A percentile compares a stretch with the other conserved stretches of the same genome.
These are phyloP conservation scores for Talaromyces sp. DNA, from an alignment of 2,329 filamentous ascomycete genomes.

Conservation along the genomic window DNA sequence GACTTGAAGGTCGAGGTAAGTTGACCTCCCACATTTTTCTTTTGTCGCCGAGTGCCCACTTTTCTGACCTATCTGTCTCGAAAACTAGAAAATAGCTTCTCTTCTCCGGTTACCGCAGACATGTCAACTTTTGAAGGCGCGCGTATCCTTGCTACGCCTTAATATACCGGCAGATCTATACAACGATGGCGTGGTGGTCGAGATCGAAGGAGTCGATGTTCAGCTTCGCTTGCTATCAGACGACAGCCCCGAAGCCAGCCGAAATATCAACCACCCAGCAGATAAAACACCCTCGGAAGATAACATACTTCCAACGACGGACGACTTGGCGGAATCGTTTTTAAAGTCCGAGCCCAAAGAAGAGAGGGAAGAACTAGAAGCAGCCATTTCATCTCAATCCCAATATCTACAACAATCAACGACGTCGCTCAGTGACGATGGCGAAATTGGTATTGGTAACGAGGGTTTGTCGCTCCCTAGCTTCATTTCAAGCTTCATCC, in stretches of 20 bases:
- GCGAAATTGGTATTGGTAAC: constrained; percentile 44
- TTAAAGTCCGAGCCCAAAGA: constrained; percentile 52
- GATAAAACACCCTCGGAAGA: not conserved
- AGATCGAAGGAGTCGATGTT: constrained; percentile 75
- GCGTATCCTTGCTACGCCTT: constrained; percentile 68
- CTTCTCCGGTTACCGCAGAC: constrained; percentile 68
- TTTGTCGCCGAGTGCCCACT: not conserved
- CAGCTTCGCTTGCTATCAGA: constrained; percentile 53
- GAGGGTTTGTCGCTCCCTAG: constrained; percentile 51
- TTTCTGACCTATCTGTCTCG: constrained; percentile 38
- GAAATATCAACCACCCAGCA: constrained; percentile 18
- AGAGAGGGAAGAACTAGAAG: constrained; percentile 54
- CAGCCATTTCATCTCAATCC: constrained; percentile 49
- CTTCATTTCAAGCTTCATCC: constrained; percentile 56
- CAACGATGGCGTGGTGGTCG: constrained; percentile 73
- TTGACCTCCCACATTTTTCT: constrained; percentile 10
- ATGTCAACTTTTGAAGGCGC: constrained; percentile 67
- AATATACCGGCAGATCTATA: constrained; percentile 86
- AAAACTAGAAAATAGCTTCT: constrained; percentile 76
- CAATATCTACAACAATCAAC: constrained; percentile 47
- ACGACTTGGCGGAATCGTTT: constrained; percentile 58
- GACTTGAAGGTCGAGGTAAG: constrained; percentile 71
- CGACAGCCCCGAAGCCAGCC: constrained; percentile 13
- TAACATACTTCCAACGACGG: constrained; percentile 47
- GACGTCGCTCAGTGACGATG: constrained; percentile 42